Evolutionary conservation across 805 yeast genomes (phyloP).

Genomic region (Kodamaea nitidulidarum): DNA sequence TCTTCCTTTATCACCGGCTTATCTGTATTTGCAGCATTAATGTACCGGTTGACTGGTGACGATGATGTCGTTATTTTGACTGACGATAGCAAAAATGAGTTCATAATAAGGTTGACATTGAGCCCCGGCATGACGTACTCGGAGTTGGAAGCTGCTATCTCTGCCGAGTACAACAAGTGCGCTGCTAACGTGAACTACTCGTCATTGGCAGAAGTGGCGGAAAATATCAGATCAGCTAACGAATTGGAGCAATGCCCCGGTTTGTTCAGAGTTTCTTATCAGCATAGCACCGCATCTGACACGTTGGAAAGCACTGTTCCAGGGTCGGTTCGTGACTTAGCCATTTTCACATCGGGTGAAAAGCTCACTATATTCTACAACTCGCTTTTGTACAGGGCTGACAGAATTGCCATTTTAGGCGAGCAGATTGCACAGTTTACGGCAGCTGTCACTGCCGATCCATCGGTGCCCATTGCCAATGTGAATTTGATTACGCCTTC

Average conservation of each 20-base stretch:
- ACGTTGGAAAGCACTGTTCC: conserved; percentile 44
- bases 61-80: conserved; percentile 91
- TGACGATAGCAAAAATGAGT: conserved; percentile 41
- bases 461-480: conserved; percentile 48
- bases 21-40: conserved; percentile 64
- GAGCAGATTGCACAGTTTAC: conserved; percentile 68
- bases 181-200: conserved; percentile 37
- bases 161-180: conserved; percentile 35
- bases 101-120: conserved; percentile 61
- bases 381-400: conserved; percentile 64
- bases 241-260: conserved; percentile 57
- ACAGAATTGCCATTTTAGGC: conserved; percentile 63
- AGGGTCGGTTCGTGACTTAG: conserved; percentile 63
- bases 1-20: conserved; percentile 49
- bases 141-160: conserved; percentile 47
- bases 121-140: conserved; percentile 52
- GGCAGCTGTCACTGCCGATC: conserved; percentile 28
- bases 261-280: conserved; percentile 58
- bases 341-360: conserved; percentile 40
- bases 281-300: conserved; percentile 37
- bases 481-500: conserved; percentile 65
- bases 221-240: conserved; percentile 45
- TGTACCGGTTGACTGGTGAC: conserved; percentile 85
- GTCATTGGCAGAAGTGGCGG: conserved; percentile 53
- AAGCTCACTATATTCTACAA: conserved; percentile 59